Evolutionary conservation across 345 rosid genomes (phyloP), one percentile per base, ranked within the genome.

Genomic region (Eucalyptus cloeziana): DNA sequence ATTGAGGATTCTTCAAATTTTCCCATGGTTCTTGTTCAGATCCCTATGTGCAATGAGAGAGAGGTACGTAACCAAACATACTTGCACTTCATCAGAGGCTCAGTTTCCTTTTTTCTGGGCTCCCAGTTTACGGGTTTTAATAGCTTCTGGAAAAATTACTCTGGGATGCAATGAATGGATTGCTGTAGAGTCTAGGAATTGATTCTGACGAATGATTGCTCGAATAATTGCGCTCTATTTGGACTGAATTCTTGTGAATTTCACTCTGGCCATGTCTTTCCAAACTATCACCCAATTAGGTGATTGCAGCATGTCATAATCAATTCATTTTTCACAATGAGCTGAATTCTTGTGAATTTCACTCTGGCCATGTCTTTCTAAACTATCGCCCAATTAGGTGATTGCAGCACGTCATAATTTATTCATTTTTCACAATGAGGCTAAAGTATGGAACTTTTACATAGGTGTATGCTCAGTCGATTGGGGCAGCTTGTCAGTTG

Each of bases 21-120:
- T 89, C 99, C 99, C 9, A 97, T 94, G 98, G 98, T 97, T 87
- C 96, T 97, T 89, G 94, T 97, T 91, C 99, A 97, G 95, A 97
- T 97, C 92, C 99, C 99, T 22, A 97, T 97, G 99, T 96, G 98
- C 95, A 97, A 97, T 87, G 99, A 97, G 86, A 91, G 95, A 92
- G 99, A 97, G 98, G 98, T 95, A 76, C 21, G 47, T 37, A 21
- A 76, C 27, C 83, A 76, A 76, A 37, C 45, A 76, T 37, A 21
- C 44, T 21, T 3, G 24, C 47, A 40, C 83, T 76, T 76, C 47
- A 37, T 76, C 83, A 76, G 45, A 37, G 47, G 47, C 47, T 76
- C 45, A 37, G 13, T 37, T 71, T 69, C 43, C 43, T 4, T 33
- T 31, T 33, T 31, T 69, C 80, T 17, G 44, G 80, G 43, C 37